phyloP scores from a whole-genome alignment of 306 rosid species.

The Citrullus mucosospermus region DNA sequence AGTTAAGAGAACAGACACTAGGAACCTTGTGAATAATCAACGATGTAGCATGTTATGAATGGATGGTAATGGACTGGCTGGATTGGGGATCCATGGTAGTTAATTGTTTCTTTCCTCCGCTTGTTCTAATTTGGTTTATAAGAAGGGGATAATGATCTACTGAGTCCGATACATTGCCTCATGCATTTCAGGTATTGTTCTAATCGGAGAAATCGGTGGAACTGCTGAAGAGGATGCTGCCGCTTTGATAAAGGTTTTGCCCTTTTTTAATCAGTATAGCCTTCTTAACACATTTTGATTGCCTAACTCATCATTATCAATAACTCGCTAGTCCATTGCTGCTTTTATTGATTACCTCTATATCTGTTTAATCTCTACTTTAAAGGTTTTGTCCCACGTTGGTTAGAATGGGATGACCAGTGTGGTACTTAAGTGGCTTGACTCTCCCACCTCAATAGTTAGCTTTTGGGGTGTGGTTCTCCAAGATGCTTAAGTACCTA shows the following conservation, averaged over 20 bases:
- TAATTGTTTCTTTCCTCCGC: not conserved
- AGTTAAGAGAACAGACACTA: not conserved
- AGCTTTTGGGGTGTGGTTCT: too few species aligned
- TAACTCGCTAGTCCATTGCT: not conserved
- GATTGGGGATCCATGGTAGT: not conserved
- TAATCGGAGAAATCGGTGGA: conserved; percentile 98
- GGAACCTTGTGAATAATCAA: not conserved
- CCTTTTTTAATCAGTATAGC: not conserved
- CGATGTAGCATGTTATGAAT: not conserved
- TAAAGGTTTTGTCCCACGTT: not conserved
- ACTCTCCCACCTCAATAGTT: too few species aligned
- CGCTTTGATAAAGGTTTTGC: conserved; percentile 73
- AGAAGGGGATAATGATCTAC: not conserved
- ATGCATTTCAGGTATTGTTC: conserved; percentile 58
- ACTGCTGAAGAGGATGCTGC: conserved; percentile 99
- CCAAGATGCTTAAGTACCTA: too few species aligned
- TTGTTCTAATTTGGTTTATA: not conserved
- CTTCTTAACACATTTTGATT: not conserved
- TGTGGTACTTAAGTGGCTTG: too few species aligned
- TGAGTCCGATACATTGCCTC: conserved; percentile 5
- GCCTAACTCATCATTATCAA: not conserved
- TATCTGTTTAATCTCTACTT: not conserved
- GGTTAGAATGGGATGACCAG: too few species aligned
- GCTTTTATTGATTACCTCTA: not conserved
- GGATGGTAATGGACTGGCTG: not conserved